Percentiles rank a stretch among this genome's conserved stretches.
Evolutionary conservation across 202 grass and related monocot species (phyloP).

Genomic region (Zoysia matrella): DNA sequence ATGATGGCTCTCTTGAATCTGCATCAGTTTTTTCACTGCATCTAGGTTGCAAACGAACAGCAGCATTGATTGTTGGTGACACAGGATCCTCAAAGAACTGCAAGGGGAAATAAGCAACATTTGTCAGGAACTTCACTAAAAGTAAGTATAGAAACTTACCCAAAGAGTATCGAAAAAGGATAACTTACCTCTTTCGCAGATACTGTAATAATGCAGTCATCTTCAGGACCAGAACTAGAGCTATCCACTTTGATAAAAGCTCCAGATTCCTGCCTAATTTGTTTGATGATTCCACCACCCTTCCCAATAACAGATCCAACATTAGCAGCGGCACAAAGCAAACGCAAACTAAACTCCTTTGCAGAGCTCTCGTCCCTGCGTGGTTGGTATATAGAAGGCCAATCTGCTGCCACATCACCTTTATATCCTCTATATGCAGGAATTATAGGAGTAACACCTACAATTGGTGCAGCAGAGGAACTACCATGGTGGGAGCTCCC

Average conservation of each 20-base stretch:
- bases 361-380: constrained; percentile 77
- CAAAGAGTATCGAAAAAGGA: constrained; percentile 12
- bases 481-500: constrained; percentile 54
- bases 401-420: constrained; percentile 71
- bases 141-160: constrained; percentile 9
- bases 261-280: constrained; percentile 96
- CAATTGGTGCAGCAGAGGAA: constrained; percentile 62
- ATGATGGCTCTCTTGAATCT: constrained; percentile 56
- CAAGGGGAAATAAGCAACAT: constrained; percentile 28
- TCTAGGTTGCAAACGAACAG: constrained; percentile 77
- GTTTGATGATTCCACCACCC: constrained; percentile 91
- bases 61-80: constrained; percentile 85
- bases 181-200: constrained; percentile 79
- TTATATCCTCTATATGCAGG: constrained; percentile 76
- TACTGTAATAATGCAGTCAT: constrained; percentile 94
- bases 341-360: constrained; percentile 81
- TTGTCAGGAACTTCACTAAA: constrained; percentile 11
- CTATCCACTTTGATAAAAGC: constrained; percentile 93
- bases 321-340: constrained; percentile 73
- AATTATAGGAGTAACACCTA: constrained; percentile 64
- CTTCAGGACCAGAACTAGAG: constrained; percentile 55
- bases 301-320: constrained; percentile 97
- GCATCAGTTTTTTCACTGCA: constrained; percentile 89
- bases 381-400: constrained; percentile 70
- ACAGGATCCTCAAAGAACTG: constrained; percentile 92